Conservation (phyloP, 2,329 filamentous ascomycete genomes). For the Lomentospora prolificans region DNA sequence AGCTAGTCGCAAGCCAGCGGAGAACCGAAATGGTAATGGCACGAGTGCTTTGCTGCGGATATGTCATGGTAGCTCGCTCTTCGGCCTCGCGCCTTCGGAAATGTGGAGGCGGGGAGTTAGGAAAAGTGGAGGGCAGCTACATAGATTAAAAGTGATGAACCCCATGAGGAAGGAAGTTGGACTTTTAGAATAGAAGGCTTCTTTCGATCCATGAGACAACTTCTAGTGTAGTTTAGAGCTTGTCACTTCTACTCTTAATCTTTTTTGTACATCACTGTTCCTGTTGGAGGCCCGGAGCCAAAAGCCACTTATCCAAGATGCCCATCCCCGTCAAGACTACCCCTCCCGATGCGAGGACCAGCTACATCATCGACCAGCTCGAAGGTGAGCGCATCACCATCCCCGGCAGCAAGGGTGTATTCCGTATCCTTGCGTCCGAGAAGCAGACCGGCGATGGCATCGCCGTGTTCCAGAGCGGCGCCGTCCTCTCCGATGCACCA, state of each 20-base stretch:
- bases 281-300: too few species aligned
- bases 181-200: too few species aligned
- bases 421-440: conserved; percentile 39
- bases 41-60: too few species aligned
- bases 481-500: conserved; percentile 32
- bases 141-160: too few species aligned
- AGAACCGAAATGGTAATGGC: too few species aligned
- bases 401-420: conserved; percentile 40
- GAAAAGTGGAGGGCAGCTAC: neutral
- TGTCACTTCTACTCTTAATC: too few species aligned
- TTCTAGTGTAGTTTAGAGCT: too few species aligned
- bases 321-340: conserved; percentile 20
- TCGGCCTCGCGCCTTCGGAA: neutral
- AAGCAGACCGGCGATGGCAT: conserved; percentile 41
- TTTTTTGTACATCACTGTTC: too few species aligned
- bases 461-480: conserved; percentile 39
- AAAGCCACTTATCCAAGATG: conserved; percentile 16
- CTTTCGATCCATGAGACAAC: too few species aligned
- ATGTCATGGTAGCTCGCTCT: too few species aligned
- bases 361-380: conserved; percentile 36
- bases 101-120: neutral
- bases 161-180: too few species aligned
- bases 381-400: conserved; percentile 40
- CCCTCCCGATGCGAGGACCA: conserved; percentile 27
- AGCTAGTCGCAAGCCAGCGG: too few species aligned